Evolutionary conservation across 1,284 basidiomycete species (phyloP).

Genomic region (Ganoderma resinaceum): DNA sequence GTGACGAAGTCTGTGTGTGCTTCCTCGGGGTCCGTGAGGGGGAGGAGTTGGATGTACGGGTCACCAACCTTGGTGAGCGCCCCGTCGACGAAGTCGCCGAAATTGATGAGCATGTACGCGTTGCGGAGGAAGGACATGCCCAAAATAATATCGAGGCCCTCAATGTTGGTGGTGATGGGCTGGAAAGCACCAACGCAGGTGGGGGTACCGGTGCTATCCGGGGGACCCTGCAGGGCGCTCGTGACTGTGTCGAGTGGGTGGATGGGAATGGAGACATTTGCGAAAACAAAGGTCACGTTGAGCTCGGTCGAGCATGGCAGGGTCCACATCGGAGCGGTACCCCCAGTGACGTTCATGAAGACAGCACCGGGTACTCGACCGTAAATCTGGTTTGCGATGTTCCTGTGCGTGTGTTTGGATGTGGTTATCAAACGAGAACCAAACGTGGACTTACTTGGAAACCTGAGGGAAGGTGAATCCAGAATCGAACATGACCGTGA

Average conservation of each 20-base stretch:
- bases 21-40: conserved; percentile 48
- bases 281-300: conserved; percentile 67
- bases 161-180: conserved; percentile 60
- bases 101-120: conserved; percentile 65
- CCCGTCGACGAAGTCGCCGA: conserved; percentile 61
- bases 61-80: conserved; percentile 40
- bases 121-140: conserved; percentile 84
- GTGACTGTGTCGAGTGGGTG: conserved; percentile 68
- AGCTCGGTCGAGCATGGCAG: conserved; percentile 66
- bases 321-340: conserved; percentile 58
- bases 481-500: conserved; percentile 69
- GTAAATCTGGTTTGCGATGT: conserved; percentile 65
- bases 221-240: conserved; percentile 32
- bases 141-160: conserved; percentile 75
- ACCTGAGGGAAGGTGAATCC: conserved; percentile 76
- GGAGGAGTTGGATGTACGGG: conserved; percentile 69
- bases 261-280: conserved; percentile 57
- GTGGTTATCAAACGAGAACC: background rate
- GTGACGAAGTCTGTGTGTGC: conserved; percentile 62
- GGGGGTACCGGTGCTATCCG: conserved; percentile 32
- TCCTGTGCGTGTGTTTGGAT: conserved; percentile 43
- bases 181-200: conserved; percentile 59
- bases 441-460: conserved; percentile 47
- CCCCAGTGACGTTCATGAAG: conserved; percentile 49
- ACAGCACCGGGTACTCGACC: conserved; percentile 55